phyloP scores from a whole-genome alignment of 129 eudicot species.

The Arctium minus region DNA sequence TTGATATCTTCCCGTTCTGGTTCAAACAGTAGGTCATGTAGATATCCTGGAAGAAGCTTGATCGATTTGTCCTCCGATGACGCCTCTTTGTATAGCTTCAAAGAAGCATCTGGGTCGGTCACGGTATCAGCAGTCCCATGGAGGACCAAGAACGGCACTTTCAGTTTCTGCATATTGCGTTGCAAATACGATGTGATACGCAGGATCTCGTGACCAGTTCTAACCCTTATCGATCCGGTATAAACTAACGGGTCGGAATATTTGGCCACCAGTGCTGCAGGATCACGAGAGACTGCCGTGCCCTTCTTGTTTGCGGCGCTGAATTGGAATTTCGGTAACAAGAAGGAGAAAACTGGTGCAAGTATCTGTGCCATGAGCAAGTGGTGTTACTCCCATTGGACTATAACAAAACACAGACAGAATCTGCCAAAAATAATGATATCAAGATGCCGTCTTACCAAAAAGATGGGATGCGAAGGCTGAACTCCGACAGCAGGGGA shows the following conservation, averaged over 20 bases:
- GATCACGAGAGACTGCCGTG: slow-evolving; percentile 63
- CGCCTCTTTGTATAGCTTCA: slow-evolving; percentile 57
- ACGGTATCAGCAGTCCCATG: slow-evolving; percentile 77
- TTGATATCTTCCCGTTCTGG: slow-evolving; percentile 62
- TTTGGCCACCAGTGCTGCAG: slow-evolving; percentile 63
- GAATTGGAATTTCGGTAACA: slow-evolving; percentile 71
- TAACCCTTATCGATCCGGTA: slow-evolving; percentile 75
- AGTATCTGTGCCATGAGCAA: slow-evolving; percentile 36
- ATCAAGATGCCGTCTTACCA: slow-evolving; percentile 25
- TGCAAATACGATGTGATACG: slow-evolving; percentile 63
- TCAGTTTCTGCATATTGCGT: slow-evolving; percentile 38
- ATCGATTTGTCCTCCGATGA: slow-evolving; percentile 66
- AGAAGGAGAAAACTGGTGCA: slow-evolving; percentile 67
- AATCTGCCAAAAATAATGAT: background rate
- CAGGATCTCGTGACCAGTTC: slow-evolving; percentile 78
- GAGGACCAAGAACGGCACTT: slow-evolving; percentile 74
- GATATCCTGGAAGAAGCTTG: slow-evolving; percentile 48
- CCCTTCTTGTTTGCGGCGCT: slow-evolving; percentile 90
- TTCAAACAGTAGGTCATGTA: slow-evolving; percentile 82
- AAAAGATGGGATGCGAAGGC: slow-evolving; percentile 78
- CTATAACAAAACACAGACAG: no score
- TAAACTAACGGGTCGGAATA: slow-evolving; percentile 85
- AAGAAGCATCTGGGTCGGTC: slow-evolving; percentile 75
- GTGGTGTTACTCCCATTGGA: background rate
- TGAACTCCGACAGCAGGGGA: slow-evolving; percentile 95